Conservation (phyloP, 1,284 basidiomycete genomes). For the Mixia osmundae region DNA sequence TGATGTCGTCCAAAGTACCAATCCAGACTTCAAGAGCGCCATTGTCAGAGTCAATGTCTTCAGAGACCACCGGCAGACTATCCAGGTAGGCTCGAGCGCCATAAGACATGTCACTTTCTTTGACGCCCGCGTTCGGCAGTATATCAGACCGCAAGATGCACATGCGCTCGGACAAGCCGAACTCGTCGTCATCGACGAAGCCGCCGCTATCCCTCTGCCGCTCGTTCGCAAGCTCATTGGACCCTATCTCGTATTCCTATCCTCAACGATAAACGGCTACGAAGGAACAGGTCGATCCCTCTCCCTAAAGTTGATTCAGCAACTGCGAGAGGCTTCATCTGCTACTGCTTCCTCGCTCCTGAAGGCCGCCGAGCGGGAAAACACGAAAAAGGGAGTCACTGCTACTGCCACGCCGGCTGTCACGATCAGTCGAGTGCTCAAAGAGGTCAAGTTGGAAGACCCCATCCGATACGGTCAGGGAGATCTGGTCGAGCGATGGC, state of each 20-base stretch:
- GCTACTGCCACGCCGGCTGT: constrained; percentile 20
- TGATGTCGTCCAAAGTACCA: constrained; percentile 80
- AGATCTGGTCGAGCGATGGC: constrained; percentile 85
- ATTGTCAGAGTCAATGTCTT: constrained; percentile 93
- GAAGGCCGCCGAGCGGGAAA: constrained; percentile 24
- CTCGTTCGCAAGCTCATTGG: constrained; percentile 86
- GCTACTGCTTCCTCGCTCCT: constrained; percentile 37
- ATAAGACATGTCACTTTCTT: background rate
- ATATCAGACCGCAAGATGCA: constrained; percentile 91
- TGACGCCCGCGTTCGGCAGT: constrained; percentile 32
- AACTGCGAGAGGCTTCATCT: constrained; percentile 69
- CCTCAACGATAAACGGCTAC: constrained; percentile 96
- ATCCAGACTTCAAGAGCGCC: constrained; percentile 82
- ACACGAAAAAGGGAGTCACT: constrained; percentile 17
- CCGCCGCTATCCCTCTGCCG: constrained; percentile 88
- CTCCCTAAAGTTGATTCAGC: constrained; percentile 91
- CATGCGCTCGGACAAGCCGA: constrained; percentile 96
- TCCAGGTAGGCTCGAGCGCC: constrained; percentile 37
- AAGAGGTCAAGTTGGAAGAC: constrained; percentile 82
- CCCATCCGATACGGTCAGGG: constrained; percentile 79
- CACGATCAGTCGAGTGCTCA: constrained; percentile 43
- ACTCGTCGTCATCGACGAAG: constrained; percentile 93
- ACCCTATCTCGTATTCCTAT: constrained; percentile 93
- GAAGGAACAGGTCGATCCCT: constrained; percentile 95
- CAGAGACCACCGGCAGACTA: constrained; percentile 74